These are phyloP conservation scores for Lactarius psammicola DNA, from an alignment of 768 basidiomycete species.

Conservation along the genomic window DNA sequence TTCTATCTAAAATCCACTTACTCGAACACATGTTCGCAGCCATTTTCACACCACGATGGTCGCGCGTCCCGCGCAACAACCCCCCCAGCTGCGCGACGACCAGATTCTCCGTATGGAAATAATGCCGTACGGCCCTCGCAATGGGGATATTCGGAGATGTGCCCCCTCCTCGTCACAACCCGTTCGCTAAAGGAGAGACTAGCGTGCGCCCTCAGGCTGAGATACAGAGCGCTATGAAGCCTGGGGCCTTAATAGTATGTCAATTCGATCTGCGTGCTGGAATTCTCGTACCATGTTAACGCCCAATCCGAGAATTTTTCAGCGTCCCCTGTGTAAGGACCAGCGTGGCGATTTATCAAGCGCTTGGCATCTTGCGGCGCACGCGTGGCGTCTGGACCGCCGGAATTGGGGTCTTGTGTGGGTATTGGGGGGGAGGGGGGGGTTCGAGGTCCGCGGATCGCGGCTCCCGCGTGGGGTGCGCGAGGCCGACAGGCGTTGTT, in stretches of 20 bases:
- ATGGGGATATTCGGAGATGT: not conserved
- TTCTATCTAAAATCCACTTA: not conserved
- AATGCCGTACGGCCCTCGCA: not conserved
- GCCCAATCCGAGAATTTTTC: not conserved
- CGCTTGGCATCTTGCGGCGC: not conserved
- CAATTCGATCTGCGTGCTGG: not conserved
- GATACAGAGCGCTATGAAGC: not conserved
- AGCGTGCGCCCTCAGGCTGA: not conserved
- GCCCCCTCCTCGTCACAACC: not conserved
- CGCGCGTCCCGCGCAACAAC: slow-evolving; percentile 6
- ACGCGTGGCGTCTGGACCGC: not conserved
- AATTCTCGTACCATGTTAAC: not conserved
- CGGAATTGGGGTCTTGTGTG: too few species aligned
- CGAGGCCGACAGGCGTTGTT: not conserved
- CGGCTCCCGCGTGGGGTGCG: not conserved
- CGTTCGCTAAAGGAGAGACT: not conserved
- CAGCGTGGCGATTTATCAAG: not conserved
- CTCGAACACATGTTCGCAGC: not conserved
- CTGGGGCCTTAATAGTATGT: not conserved
- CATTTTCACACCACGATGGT: not conserved
- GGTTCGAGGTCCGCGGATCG: not conserved
- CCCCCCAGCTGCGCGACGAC: not conserved
- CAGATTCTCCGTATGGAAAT: not conserved
- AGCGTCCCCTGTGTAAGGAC: not conserved
- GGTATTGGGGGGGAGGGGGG: not conserved